These are phyloP conservation scores for Citrus mangshanensis DNA, from an alignment of 345 rosid genomes.

Conservation along the genomic window DNA sequence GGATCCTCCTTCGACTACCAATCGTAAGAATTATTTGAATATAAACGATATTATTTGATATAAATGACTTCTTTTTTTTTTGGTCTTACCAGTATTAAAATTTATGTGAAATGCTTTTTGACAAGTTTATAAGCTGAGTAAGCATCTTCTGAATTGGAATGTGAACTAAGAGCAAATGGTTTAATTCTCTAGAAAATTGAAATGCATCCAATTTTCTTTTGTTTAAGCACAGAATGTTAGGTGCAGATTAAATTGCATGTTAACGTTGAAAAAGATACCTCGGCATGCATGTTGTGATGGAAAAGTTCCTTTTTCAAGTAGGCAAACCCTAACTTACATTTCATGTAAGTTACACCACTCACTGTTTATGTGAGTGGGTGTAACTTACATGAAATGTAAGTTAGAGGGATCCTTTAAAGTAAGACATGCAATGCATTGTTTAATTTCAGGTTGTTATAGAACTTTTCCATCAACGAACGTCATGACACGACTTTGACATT, in stretches of 20 bases:
- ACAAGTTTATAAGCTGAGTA: neutral
- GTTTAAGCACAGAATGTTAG: neutral
- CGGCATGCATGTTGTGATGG: neutral
- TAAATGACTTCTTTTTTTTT: neutral
- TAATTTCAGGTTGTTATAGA: constrained; percentile 27
- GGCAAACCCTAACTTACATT: too few species aligned
- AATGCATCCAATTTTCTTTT: neutral
- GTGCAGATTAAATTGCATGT: neutral
- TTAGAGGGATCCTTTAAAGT: too few species aligned
- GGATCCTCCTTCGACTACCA: constrained; percentile 7
- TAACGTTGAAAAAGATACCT: neutral
- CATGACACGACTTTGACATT: too few species aligned
- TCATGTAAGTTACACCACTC: too few species aligned
- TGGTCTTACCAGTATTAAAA: neutral
- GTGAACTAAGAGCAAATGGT: neutral
- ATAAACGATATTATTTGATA: too few species aligned
- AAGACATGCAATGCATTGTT: neutral
- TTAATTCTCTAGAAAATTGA: neutral
- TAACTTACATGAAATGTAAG: too few species aligned
- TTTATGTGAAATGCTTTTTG: neutral
- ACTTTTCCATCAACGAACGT: too few species aligned
- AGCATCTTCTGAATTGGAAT: too few species aligned
- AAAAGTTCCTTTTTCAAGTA: neutral
- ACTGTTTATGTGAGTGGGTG: too few species aligned
- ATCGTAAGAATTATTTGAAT: neutral